Evolutionary conservation across 495 filamentous ascomycete genomes (phyloP), one percentile per base, ranked within the genome.

Genomic region (Penicillium flavigenum): DNA sequence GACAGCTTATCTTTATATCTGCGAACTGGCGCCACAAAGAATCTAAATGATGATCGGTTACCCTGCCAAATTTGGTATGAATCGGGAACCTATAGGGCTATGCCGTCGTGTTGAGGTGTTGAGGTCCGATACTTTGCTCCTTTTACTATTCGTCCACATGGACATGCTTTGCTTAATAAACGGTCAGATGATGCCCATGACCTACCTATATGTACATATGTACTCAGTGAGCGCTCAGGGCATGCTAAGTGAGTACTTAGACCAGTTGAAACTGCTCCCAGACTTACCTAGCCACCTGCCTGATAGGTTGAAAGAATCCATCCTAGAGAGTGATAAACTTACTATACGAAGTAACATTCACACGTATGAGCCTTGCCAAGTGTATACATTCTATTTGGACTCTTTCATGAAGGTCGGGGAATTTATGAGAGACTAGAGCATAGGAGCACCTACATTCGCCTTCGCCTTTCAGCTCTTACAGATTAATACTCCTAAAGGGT

Each of bases 1-100:
- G 14, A 31, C 26, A 47, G 9, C 17, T 10, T n/a, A 19, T 9
- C 36, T 24, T 49, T 3, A 32, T 6, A 36, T 36, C 5, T 50
- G 32, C 26, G 38, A 44, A 53, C 36, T 51, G 22, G 34, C 46
- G 26, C 26, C 32, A 50, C 47, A 50, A 50, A 22, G 14, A 24
- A 49, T 0, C 2, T 5, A 32, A 20, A 14, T 12, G n/a, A 20
- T 14, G 36, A n/a, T 32, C 31, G 50, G 50, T 44, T 43, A 38
- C 22, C 17, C 38, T 52, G 50, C 38, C 24, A 43, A 52, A 26
- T 16, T 43, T 31, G 20, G 19, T 1, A 0, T 47, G 29, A 31
- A n/a, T n/a, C n/a, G 2, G 16, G 22, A 19, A 29, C 5, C 26
- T 9, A 20, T 42, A 32, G 34, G 29, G 8, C 5, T 26, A 26